Conservation (phyloP, 192 early-diverging fungal species). For the Entomortierella lignicola region DNA sequence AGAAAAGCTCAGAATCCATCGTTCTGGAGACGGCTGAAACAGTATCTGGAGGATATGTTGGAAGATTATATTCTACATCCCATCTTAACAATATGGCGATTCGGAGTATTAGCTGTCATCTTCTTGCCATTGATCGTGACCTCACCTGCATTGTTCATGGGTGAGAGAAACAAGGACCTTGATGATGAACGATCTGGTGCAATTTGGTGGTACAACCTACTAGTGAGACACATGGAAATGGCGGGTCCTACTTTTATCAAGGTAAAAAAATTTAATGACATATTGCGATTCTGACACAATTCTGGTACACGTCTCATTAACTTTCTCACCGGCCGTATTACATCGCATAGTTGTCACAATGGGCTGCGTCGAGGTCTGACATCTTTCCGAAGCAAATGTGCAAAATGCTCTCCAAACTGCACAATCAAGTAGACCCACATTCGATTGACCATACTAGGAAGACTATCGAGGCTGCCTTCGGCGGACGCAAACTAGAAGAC, state of each 20-base stretch:
- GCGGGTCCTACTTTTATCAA: conserved; percentile 98
- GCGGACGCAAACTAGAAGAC: conserved; percentile 70
- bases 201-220: conserved; percentile 88
- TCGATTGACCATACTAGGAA: conserved; percentile 72
- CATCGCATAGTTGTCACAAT: conserved; percentile 80
- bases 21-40: conserved; percentile 24
- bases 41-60: conserved; percentile 45
- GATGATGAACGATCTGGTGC: conserved; percentile 66
- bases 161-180: conserved; percentile 54
- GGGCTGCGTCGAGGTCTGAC: conserved; percentile 92
- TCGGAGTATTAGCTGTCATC: conserved; percentile 68
- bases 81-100: conserved; percentile 63
- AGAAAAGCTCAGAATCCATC: conserved; percentile 15
- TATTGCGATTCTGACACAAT: background rate
- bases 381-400: conserved; percentile 85
- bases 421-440: conserved; percentile 85
- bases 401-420: conserved; percentile 78
- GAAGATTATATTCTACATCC: conserved; percentile 68
- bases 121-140: conserved; percentile 78
- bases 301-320: conserved; percentile 4
- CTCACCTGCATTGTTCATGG: conserved; percentile 70
- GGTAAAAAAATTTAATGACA: conserved; percentile 50
- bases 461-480: conserved; percentile 75
- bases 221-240: conserved; percentile 82
- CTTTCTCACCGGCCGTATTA: no score